Evolutionary conservation across 495 filamentous ascomycete species (phyloP), one percentile per base, ranked within the genome.

Genomic region (Viridothelium virens): DNA sequence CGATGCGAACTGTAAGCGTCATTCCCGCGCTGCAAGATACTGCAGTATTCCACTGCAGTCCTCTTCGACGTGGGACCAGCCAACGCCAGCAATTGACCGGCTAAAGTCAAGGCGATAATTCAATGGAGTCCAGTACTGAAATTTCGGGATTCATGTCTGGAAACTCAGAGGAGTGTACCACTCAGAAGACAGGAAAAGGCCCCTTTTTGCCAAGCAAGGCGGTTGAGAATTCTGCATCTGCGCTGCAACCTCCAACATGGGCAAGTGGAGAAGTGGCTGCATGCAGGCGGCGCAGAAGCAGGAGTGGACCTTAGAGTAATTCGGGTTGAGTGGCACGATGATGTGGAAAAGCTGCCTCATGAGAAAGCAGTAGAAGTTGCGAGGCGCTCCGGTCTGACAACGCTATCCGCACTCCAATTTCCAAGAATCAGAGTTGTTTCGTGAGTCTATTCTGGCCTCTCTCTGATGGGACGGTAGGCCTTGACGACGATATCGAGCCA

Each of bases 211-310:
- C 6, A 31, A 59, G 11, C 18, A n/a, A 14, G 48, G 48, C 48
- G 11, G 11, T 5, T 5, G 11, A 53, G 9, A 5, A 11, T 59
- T 5, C 53, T n/a, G 53, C 7, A 59, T 18, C 10, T 18, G 53
- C 53, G 53, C 31, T 59, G 53, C 14, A 59, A 59, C 53, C 53
- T 59, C 53, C 53, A 31, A 59, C 10, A 53, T 59, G 53, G 53
- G 31, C 53, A 36, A 18, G 53, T 36, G 48, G 48, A 53, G 5
- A 9, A 53, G 53, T 36, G 53, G 53, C 53, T 59, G n/a, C 53
- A 36, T 59, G 25, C 18, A 9, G 36, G 7, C 53, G 53, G 53
- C 53, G 36, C 53, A 59, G 53, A 59, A 44, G 41, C 41, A 7
- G 41, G 41, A 44, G 14, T 25, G 25, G 25, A 25, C 25, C 25